Percentiles rank a stretch among this genome's conserved stretches.
These are phyloP conservation scores for Flaveria floridana DNA, from an alignment of 140 eudicot species.

Conservation along the genomic window DNA sequence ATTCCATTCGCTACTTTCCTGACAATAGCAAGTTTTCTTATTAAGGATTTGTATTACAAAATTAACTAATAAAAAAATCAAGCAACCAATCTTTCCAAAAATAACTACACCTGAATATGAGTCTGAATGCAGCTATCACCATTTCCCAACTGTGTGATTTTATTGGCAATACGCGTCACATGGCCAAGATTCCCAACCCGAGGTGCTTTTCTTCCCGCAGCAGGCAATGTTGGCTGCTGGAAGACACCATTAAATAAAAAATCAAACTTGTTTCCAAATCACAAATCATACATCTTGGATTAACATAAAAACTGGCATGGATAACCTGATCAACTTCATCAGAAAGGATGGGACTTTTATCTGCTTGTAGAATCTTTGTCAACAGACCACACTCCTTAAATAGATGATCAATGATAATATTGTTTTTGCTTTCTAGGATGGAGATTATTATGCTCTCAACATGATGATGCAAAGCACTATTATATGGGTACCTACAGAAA, in stretches of 20 bases:
- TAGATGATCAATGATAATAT: constrained; percentile 62
- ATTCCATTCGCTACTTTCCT: constrained; percentile 77
- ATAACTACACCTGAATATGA: constrained; percentile 55
- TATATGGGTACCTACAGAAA: constrained; percentile 77
- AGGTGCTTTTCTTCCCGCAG: constrained; percentile 61
- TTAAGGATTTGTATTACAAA: not conserved
- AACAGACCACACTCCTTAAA: constrained; percentile 60
- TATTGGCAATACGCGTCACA: constrained; percentile 77
- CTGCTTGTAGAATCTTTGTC: constrained; percentile 59
- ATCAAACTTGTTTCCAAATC: not conserved
- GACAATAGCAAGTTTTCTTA: constrained; percentile 8
- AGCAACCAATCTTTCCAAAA: not conserved
- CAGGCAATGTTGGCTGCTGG: constrained; percentile 75
- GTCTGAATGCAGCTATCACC: constrained; percentile 52
- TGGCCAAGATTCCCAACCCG: constrained; percentile 85
- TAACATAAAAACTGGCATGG: not conserved
- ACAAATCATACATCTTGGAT: not conserved
- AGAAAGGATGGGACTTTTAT: constrained; percentile 50
- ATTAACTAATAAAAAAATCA: not conserved
- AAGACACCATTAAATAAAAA: not conserved
- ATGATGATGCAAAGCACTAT: constrained; percentile 92
- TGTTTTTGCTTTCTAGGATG: constrained; percentile 71
- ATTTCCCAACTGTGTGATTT: constrained; percentile 67
- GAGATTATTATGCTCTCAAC: constrained; percentile 88
- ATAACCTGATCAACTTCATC: constrained; percentile 57